Evolutionary conservation across 2,329 filamentous ascomycete species (phyloP).

Genomic region (Exophiala aquamarina): DNA sequence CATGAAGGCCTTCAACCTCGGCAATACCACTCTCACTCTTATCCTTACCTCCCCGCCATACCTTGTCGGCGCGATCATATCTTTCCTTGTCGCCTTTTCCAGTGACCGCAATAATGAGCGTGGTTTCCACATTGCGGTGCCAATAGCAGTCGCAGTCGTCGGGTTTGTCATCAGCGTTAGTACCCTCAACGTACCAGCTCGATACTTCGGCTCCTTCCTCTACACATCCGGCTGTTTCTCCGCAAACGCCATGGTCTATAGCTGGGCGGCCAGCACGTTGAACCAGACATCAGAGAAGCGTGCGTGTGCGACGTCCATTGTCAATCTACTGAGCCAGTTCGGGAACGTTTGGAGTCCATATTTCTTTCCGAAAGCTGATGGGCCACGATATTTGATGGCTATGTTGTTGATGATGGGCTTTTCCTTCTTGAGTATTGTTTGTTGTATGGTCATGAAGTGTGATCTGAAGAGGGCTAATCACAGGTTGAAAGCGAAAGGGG

Average conservation of each 20-base stretch:
- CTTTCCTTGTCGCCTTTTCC: conserved; percentile 42
- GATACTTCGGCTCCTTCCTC: conserved; percentile 57
- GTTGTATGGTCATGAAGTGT: neutral
- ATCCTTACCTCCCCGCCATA: conserved; percentile 55
- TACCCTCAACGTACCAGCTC: conserved; percentile 48
- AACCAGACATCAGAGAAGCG: conserved; percentile 53
- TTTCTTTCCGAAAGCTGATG: conserved; percentile 6
- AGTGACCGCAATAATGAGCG: conserved; percentile 27
- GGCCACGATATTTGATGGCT: conserved; percentile 4
- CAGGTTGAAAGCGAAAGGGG: neutral
- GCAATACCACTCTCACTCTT: conserved; percentile 51
- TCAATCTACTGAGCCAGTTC: conserved; percentile 49
- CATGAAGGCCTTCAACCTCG: conserved; percentile 41
- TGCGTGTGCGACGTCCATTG: conserved; percentile 53
- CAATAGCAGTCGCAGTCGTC: conserved; percentile 33
- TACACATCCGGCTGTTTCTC: conserved; percentile 41
- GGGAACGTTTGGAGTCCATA: conserved; percentile 53
- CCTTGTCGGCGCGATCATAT: conserved; percentile 52
- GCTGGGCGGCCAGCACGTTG: conserved; percentile 16
- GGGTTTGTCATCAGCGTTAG: conserved; percentile 57
- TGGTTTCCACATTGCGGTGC: conserved; percentile 6
- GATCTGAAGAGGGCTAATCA: neutral
- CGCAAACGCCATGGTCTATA: conserved; percentile 48
- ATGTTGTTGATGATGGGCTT: conserved; percentile 4
- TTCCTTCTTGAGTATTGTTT: neutral